Percentiles rank a stretch among this genome's conserved stretches.
These are phyloP conservation scores for Colletotrichum acutatum DNA, from an alignment of 2,329 filamentous ascomycete species.

Conservation along the genomic window DNA sequence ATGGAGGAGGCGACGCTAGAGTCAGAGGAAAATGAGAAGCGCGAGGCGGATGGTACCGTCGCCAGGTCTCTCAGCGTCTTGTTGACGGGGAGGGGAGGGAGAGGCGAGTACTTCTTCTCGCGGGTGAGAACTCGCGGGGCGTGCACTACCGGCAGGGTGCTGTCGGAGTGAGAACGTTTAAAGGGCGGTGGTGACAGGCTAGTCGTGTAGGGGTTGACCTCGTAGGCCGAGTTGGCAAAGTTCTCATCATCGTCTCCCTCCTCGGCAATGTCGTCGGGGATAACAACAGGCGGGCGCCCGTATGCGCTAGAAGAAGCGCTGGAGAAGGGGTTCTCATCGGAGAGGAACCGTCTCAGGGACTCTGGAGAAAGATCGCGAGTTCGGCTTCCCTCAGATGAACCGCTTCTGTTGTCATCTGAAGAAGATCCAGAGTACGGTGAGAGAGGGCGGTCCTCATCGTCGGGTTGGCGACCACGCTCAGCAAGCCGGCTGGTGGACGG, in stretches of 20 bases:
- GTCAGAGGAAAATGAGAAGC: slow-evolving; percentile 45
- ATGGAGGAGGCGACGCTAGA: slow-evolving; percentile 47
- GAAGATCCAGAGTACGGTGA: slow-evolving; percentile 36
- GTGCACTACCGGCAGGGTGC: slow-evolving; percentile 38
- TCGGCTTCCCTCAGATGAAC: slow-evolving; percentile 54
- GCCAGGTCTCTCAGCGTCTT: slow-evolving; percentile 12
- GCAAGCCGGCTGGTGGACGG: slow-evolving; percentile 43
- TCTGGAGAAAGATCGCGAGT: slow-evolving; percentile 67
- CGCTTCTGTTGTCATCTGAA: slow-evolving; percentile 46
- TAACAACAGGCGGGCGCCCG: slow-evolving; percentile 45
- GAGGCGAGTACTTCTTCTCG: slow-evolving; percentile 35
- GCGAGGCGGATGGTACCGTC: slow-evolving; percentile 37
- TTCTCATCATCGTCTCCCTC: slow-evolving; percentile 65
- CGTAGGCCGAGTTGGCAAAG: slow-evolving; percentile 66
- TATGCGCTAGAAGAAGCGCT: slow-evolving; percentile 35
- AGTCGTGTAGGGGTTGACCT: slow-evolving; percentile 56
- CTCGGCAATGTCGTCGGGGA: slow-evolving; percentile 49
- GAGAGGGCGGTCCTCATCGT: slow-evolving; percentile 40
- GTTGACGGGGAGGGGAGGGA: slow-evolving; percentile 11
- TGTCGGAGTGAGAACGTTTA: slow-evolving; percentile 51
- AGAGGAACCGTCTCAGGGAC: slow-evolving; percentile 62
- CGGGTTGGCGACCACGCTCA: slow-evolving; percentile 47
- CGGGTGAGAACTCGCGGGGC: slow-evolving; percentile 42
- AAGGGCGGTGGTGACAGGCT: slow-evolving; percentile 65
- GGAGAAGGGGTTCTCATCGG: slow-evolving; percentile 53